Base-by-base conservation (phyloP, 805 yeast genomes). In the Saccharomycopsis selenospora region DNA sequence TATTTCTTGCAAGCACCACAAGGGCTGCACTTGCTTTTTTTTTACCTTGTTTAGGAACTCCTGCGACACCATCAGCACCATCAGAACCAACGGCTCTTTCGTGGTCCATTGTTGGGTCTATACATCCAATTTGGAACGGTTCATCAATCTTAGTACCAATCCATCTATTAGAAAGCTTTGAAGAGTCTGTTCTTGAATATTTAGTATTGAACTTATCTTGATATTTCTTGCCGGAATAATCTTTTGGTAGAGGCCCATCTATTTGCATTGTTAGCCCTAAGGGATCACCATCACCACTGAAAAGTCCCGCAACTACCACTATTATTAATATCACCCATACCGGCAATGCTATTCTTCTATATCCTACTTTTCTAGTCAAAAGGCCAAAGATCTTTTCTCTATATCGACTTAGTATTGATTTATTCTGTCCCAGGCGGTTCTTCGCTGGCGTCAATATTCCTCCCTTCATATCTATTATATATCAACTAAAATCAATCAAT, bases 1-100 rank as follows among this genome's bases (percentile, higher is more conserved):
- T 68, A 61, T 91, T 89, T 52, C 96, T 69, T 0, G 95, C 88
- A 44, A 91, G 66, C 61, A 90, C 82, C 22, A 90, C 87, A 55
- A 91, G 73, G 1, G 91, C 84, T 0, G 97, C 98, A 58, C 83
- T 87, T 25, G 85, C 89, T 29, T 85, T 67, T 3, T 66, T 55
- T 36, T 27, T 36, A n/a, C n/a, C 30, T 10, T 29, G 22, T n/a
- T n/a, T n/a, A n/a, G n/a, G n/a, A n/a, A 7, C 17, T 10, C 38
- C 38, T 6, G 38, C 38, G 17, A 20, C 38, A 7, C 20, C 38
- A n/a, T n/a, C n/a, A n/a, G n/a, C n/a, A n/a, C n/a, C n/a, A n/a
- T n/a, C n/a, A n/a, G n/a, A n/a, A n/a, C n/a, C n/a, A n/a, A n/a
- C n/a, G n/a, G n/a, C n/a, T n/a, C n/a, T n/a, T n/a, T n/a, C n/a